Percentiles rank a stretch among this genome's conserved stretches.
Conservation (phyloP, 2,329 filamentous ascomycete genomes). For the Phyllosticta citriasiana region DNA sequence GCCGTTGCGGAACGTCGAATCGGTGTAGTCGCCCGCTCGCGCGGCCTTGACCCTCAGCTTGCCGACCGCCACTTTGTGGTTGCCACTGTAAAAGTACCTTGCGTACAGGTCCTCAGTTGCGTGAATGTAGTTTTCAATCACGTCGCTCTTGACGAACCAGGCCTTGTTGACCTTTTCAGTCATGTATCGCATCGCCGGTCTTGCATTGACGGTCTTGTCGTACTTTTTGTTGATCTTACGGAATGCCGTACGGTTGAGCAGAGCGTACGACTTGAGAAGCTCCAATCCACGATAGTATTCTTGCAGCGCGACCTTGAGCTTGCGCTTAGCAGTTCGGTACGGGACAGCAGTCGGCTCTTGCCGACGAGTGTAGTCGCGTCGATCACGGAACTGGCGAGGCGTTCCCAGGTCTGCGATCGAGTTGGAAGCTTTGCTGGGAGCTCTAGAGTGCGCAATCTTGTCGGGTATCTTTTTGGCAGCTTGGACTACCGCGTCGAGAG, state of each 20-base stretch:
- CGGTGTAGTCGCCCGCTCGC: conserved; percentile 49
- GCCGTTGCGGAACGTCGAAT: conserved; percentile 50
- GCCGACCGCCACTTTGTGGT: conserved; percentile 79
- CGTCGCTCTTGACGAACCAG: conserved; percentile 84
- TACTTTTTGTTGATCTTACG: conserved; percentile 99
- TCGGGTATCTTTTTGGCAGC: conserved; percentile 23
- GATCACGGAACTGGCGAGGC: conserved; percentile 21
- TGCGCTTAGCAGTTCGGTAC: conserved; percentile 79
- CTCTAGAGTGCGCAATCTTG: not conserved
- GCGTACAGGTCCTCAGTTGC: conserved; percentile 86
- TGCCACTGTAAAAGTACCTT: conserved; percentile 86
- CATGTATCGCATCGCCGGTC: conserved; percentile 72
- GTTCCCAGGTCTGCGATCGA: conserved; percentile 25
- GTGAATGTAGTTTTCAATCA: conserved; percentile 69
- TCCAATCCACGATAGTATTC: conserved; percentile 92
- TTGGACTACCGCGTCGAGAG: conserved; percentile 26
- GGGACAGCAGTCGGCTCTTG: conserved; percentile 49
- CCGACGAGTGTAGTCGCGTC: conserved; percentile 33
- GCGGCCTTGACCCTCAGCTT: conserved; percentile 68
- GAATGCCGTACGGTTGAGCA: conserved; percentile 87
- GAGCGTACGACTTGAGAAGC: conserved; percentile 79
- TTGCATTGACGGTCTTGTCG: conserved; percentile 77
- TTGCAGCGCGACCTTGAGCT: conserved; percentile 81
- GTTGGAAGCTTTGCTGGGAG: not conserved
- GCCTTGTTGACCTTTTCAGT: conserved; percentile 82